Evolutionary conservation across 2,329 filamentous ascomycete genomes (phyloP), one percentile per base, ranked within the genome.

Genomic region (Apiospora aurea): DNA sequence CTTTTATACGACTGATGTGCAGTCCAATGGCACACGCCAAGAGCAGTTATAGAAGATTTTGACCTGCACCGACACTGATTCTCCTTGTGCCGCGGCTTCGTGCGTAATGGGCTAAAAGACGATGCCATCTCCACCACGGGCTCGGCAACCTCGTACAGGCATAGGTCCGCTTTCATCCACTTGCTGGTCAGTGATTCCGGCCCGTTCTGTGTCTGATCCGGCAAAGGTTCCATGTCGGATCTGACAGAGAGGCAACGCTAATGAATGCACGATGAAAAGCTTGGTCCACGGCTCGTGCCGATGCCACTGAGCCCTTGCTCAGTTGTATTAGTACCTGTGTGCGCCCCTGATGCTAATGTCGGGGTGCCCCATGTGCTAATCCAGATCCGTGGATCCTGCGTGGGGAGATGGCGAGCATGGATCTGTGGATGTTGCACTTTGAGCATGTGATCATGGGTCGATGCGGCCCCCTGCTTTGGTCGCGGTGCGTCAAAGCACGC

Each of bases 141-240:
- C 29, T 61, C 53, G 53, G 26, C 29, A 29, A 11, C 53, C 53
- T 4, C 18, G 53, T 6, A 13, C 1, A n/a, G 18, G 13, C 8
- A 41, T n/a, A n/a, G 57, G 34, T 41, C 57, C 57, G 57, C 57
- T 64, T 24, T 21, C 57, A 38, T 64, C 53, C 53, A 61, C 53
- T 16, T 21, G 6, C 38, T 34, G 21, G 29, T 38, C 8, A 21
- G 29, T 61, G 26, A 34, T 16, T 11, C 2, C 18, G 53, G 16
- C 7, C 24, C 46, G 21, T 7, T 8, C 46, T n/a, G 46, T 46
- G 7, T 38, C 53, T 61, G 29, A 61, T 61, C 53, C 34, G 16
- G 7, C 21, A 29, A 34, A 61, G 21, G 24, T 18, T 18, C 26
- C n/a, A n/a, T n/a, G 34, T 34, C 57, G 21, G 5, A 41, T 14